Conservation (phyloP, 208 protist genomes). For the Trypanosomatidae sp. region DNA sequence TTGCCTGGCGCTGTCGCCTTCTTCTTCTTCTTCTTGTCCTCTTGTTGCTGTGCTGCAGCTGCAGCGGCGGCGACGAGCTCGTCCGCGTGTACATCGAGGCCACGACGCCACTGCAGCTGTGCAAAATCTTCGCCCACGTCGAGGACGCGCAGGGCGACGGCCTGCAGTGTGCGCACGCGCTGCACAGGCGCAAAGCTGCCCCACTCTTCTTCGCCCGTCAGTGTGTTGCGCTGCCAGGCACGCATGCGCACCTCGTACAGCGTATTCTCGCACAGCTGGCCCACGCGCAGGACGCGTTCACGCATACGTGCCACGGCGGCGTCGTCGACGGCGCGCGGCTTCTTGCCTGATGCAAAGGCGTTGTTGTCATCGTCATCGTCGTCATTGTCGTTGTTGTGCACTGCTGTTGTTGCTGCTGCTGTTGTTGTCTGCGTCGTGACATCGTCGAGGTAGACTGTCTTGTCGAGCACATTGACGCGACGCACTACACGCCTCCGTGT, state of each 20-base stretch:
- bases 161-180: conserved; percentile 48
- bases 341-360: too few relatives aligned
- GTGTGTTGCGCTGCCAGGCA: conserved; percentile 53
- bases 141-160: conserved; percentile 54
- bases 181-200: conserved; percentile 64
- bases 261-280: conserved; percentile 9
- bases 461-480: too few relatives aligned
- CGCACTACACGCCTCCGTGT: too few relatives aligned
- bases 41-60: neutral
- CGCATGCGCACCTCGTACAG: conserved; percentile 67
- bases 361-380: too few relatives aligned
- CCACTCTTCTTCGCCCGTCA: conserved; percentile 66
- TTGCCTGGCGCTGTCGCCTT: neutral
- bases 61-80: too few relatives aligned
- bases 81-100: conserved; percentile 16
- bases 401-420: too few relatives aligned
- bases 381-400: too few relatives aligned
- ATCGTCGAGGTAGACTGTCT: too few relatives aligned
- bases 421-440: too few relatives aligned
- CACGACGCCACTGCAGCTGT: conserved; percentile 64
- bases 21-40: neutral
- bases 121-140: conserved; percentile 87
- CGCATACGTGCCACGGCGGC: too few relatives aligned
- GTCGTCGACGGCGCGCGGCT: too few relatives aligned
- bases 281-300: too few relatives aligned